These are phyloP conservation scores for Biancaea sappan DNA, from an alignment of 306 rosid genomes.

Conservation along the genomic window DNA sequence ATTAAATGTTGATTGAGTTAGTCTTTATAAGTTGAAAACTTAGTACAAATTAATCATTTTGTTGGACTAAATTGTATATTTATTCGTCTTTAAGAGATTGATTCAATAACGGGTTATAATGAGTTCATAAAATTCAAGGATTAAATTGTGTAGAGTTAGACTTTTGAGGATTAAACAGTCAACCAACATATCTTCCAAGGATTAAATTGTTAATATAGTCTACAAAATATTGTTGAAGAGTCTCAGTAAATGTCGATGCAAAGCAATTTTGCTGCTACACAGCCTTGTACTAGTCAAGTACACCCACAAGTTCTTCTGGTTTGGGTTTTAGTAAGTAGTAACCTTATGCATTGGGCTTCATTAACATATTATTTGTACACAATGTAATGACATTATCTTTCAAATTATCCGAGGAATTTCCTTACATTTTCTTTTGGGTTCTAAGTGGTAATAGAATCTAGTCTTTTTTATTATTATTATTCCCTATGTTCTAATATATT, in stretches of 20 bases:
- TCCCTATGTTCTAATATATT: neutral
- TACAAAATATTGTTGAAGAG: slow-evolving; percentile 14
- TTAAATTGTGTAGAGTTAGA: too few species aligned
- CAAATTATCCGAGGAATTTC: neutral
- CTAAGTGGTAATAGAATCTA: neutral
- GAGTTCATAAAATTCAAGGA: too few species aligned
- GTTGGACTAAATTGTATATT: too few species aligned
- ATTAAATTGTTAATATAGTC: too few species aligned
- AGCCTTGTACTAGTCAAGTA: neutral
- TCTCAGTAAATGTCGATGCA: neutral
- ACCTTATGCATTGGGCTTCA: neutral
- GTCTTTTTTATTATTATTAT: too few species aligned
- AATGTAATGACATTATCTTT: neutral
- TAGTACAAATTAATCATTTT: too few species aligned
- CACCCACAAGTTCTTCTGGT: neutral
- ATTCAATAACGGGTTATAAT: too few species aligned
- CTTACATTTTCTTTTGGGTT: neutral
- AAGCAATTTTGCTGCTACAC: slow-evolving; percentile 14
- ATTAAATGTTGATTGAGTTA: too few species aligned
- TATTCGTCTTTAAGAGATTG: too few species aligned
- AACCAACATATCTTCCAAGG: too few species aligned
- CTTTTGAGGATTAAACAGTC: too few species aligned
- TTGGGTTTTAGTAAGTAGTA: neutral
- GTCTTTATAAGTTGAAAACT: too few species aligned
- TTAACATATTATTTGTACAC: neutral